Base-by-base conservation (phyloP, 1,139 yeast species). In the Suhomyces bolitotheri region DNA sequence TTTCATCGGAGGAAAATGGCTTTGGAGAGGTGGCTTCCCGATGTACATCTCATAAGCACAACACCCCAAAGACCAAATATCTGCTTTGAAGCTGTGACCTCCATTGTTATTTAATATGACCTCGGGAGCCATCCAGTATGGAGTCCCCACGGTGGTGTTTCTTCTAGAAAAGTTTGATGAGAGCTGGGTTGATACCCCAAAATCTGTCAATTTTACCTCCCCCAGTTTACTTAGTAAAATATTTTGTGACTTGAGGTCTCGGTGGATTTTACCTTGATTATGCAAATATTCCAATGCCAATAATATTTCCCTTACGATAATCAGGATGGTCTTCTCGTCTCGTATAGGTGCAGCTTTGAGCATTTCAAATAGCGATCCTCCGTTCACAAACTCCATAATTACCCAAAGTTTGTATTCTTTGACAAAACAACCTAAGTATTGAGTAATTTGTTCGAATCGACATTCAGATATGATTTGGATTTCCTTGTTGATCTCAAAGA, bases 121-220 rank as follows among this genome's bases (percentile, higher is more conserved):
- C 53, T 94, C 99, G 0, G 98, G 98, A 0, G 98, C 98, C 99
- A 94, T 94, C 99, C 99, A 94, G 58, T 90, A 94, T 0, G 98
- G 98, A 0, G 99, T 94, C 5, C 99, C 99, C 0, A 96, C 97
- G 78, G 92, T 89, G 1, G 98, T 92, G 27, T 92, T 87, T 51
- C 98, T 73, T 54, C 90, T 85, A 32, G 80, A 61, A 21, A 82
- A 80, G 26, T 82, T 77, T n/a, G 90, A 74, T 1, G 95, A 78
- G 25, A 90, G 68, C 56, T 88, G 94, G 1, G 97, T 97, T 0
- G 98, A 97, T 11, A 92, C 95, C 1, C 98, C 99, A 64, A 92
- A 92, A 60, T 94, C 99, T 2, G 97, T 96, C 36, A 92, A 71
- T 54, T 92, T 92, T 17, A 90, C 92, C n/a, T 76, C 81, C 0